Base-by-base conservation (phyloP, 306 rosid species). In the Adenanthera pavonina region DNA sequence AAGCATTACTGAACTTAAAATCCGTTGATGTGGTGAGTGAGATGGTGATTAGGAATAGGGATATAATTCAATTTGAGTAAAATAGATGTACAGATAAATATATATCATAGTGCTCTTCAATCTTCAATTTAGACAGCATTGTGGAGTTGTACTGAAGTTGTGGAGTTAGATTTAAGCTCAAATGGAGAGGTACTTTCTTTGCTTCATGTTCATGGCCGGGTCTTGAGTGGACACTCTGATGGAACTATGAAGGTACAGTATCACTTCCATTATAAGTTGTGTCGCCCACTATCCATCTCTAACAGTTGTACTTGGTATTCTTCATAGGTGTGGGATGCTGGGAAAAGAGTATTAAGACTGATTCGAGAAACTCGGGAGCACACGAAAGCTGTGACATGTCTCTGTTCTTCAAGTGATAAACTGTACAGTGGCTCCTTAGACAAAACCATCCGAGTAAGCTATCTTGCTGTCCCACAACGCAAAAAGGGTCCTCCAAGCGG, bases 211-310 rank as follows among this genome's bases (percentile, higher is more conserved):
- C 90, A 92, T 59, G 94, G 97, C 11, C 86, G 88, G 16, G 85
- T 95, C 80, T 62, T 93, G 74, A 93, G 97, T 86, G 90, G 97
- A 83, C 97, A 95, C 90, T 88, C 97, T 43, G 99, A 95, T 83
- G 99, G 99, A 87, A 91, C 92, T 78, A 88, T 95, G 38, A 95
- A 95, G 97, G 99, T 95, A 79, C 2, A n/a, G 53, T 60, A 20
- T 65, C 83, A 60, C 78, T 76, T 85, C 54, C 82, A 62, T 34
- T 54, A 59, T 33, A 67, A 67, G 68, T 76, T 17, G 14, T 46
- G 44, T 43, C 56, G 14, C 59, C n/a, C 30, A 35, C 71, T 25
- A 9, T 75, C 2, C 54, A 64, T 60, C 76, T 72, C 19, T 70
- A 60, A 80, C 85, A 66, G 25, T 62, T 65, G 33, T 56, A 36